Base-by-base conservation (phyloP, 2,329 filamentous ascomycete genomes). In the Fusarium sp. region DNA sequence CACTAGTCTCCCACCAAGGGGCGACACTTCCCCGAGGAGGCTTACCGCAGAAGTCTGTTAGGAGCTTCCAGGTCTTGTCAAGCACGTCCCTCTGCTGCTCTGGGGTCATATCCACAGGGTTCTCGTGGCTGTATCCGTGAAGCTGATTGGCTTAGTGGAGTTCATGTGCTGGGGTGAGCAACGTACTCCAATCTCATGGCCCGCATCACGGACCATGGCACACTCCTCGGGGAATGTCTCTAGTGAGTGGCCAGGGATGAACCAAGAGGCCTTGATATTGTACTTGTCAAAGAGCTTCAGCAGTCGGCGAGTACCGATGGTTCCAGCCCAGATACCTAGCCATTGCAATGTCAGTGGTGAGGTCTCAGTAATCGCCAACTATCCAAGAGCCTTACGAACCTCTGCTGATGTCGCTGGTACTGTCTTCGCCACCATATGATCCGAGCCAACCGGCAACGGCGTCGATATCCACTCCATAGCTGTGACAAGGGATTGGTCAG, bases 1-100 rank as follows among this genome's bases (percentile, higher is more conserved):
- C 86, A 62, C 87, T 90, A 1, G 88, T 90, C 76, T 94, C 92
- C 92, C 92, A 94, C 84, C 82, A 94, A 0, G 92, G 92, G 2
- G 92, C 92, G 0, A 94, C 91, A 40, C 87, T 90, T 1, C 92
- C 92, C 2, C 91, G 83, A 0, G 92, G 92, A 2, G 90, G 90
- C 79, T 93, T 93, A 2, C 62, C 90, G 40, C 73, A 75, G 47
- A 95, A 92, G 2, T 91, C 89, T 0, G 89, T 93, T 41, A 94
- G 85, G 78, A 94, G 84, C 31, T 86, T 86, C 77, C 90, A 94
- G 10, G 91, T 93, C 79, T 93, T 93, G 73, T 92, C 89, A 11
- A 95, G 85, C n/a, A 95, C 90, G 56, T 92, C 91, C 34, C 86
- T 87, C 79, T 95, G 92, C 80, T 95, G 93, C 76, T 94, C 91